Evolutionary conservation across 768 basidiomycete species (phyloP), one percentile per base, ranked within the genome.

Genomic region (Kwoniella bestiolae): DNA sequence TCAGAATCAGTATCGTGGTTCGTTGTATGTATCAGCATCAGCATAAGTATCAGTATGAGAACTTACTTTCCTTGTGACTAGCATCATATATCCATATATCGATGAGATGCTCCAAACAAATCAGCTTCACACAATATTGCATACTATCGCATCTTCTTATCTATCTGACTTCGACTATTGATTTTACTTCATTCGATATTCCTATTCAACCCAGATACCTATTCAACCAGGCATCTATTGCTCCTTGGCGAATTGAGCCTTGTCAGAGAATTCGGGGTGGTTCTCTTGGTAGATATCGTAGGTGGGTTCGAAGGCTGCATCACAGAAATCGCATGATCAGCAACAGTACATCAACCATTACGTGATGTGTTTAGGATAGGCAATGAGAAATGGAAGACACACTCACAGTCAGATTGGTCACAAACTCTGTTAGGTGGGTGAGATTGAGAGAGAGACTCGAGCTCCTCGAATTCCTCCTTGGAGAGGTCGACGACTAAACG

Each of bases 261-360:
- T 67, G 51, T 60, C 73, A 63, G 25, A 35, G 63, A 58, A 65
- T 41, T 65, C 56, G 50, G 63, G 56, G 63, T 65, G 56, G 26
- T 65, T 65, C 56, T 65, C 63, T 57, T 65, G 60, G 74, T 76
- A 78, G 70, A 78, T 76, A 60, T 78, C 77, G 69, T 78, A 78
- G 59, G 35, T 41, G 28, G 74, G 74, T 62, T 78, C 71, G 65
- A 74, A 71, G 31, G 57, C 75, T 76, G 52, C 3, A 63, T 11
- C 14, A 18, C 23, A 21, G 32, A 21, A 12, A 18, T 56, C 26
- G 9, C 4, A 34, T 45, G 31, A 25, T 53, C 32, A 21, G 46
- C 45, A 58, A 32, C n/a, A n/a, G n/a, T n/a, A n/a, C n/a, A 59
- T 12, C 8, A 23, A 31, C 41, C 28, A 47, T 21, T 7, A 32